Evolutionary conservation across 352 stramenopile genomes (phyloP).

Genomic region (Phytophthora podocarpi): DNA sequence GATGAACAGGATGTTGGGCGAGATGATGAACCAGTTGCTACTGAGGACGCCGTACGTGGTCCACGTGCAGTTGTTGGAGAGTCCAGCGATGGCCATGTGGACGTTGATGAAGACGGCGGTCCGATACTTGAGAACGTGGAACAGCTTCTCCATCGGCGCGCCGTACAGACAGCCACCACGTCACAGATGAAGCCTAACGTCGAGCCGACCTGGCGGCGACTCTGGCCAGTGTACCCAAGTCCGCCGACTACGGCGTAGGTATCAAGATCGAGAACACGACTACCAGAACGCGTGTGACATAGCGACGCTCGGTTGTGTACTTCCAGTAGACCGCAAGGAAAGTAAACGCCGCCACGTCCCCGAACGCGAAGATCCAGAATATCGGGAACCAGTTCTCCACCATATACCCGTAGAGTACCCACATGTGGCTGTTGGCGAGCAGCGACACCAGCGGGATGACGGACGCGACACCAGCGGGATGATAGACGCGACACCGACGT

Average conservation of each 20-base stretch:
- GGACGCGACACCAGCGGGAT: conserved; percentile 40
- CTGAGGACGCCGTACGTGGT: conserved; percentile 38
- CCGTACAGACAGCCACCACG: conserved; percentile 43
- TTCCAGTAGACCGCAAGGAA: conserved; percentile 58
- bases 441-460: too few relatives aligned
- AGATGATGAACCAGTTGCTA: conserved; percentile 39
- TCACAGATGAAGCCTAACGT: conserved; percentile 34
- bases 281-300: conserved; percentile 25
- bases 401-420: conserved; percentile 51
- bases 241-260: conserved; percentile 41
- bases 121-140: conserved; percentile 40
- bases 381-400: conserved; percentile 47
- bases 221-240: conserved; percentile 34
- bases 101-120: conserved; percentile 56
- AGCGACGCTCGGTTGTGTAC: conserved; percentile 33
- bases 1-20: conserved; percentile 37
- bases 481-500: conserved; percentile 38
- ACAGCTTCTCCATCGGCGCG: conserved; percentile 43
- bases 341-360: conserved; percentile 24
- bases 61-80: conserved; percentile 51
- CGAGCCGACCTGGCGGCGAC: conserved; percentile 17
- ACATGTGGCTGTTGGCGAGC: conserved; percentile 37
- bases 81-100: conserved; percentile 45
- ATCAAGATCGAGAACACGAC: conserved; percentile 23
- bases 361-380: conserved; percentile 40